Base-by-base conservation (phyloP, 768 basidiomycete species). In the Clitopilus passeckerianus region DNA sequence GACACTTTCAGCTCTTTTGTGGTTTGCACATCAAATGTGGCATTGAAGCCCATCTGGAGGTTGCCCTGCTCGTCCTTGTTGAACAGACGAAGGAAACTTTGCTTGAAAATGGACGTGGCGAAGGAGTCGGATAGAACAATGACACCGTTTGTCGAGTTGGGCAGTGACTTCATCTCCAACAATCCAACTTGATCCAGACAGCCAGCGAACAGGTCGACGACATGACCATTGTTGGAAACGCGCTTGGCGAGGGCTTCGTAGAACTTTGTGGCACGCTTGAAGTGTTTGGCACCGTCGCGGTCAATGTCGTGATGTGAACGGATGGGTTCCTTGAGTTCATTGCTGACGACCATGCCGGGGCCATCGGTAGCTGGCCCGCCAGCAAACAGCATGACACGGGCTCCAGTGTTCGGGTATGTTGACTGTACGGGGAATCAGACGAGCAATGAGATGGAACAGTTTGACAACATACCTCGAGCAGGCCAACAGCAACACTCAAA, bases 271-370 rank as follows among this genome's bases (percentile, higher is more conserved):
- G 97, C 94, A 50, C 94, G 89, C 77, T 98, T 98, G 79, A 89
- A 98, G 70, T 99, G 95, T 74, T 98, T 98, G 46, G 90, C 95
- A 62, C 86, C 90, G 71, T 99, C 97, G 18, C 94, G 83, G 68
- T 99, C 97, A 66, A 98, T 98, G 68, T 99, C 97, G 75, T 98
- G 96, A 71, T 99, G 97, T 7, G 95, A 97, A 57, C 97, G 90
- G 62, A 99, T 98, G 1, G 95, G 94, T 68, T 99, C 97, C 75
- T 93, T 91, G 58, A 98, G 79, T 74, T 98, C 96, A 64, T 92
- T 92, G 73, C 84, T 90, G 58, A 98, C 97, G 33, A 98, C 95
- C 86, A 95, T 87, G 16, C 97, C 97, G 0, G 97, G 97, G 1
- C 97, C 97, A 68, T 98, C 95, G 1, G 96, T 97, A 9, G 90